phyloP scores from a whole-genome alignment of 208 protist genomes.

The Phytomonas sp. region DNA sequence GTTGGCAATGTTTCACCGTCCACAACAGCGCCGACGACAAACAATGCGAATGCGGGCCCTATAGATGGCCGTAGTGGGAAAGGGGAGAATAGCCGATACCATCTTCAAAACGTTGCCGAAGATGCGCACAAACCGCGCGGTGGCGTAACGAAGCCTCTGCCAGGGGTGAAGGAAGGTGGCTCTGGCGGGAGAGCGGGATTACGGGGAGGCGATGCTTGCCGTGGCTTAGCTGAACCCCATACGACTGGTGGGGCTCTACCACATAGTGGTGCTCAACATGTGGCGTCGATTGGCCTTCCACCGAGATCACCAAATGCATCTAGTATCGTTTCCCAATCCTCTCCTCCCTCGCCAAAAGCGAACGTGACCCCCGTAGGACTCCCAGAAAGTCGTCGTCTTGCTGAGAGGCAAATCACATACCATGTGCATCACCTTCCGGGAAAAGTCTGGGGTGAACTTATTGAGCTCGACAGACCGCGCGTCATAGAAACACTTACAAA shows the following conservation, averaged over 20 bases:
- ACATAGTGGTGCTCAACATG: background rate
- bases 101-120: background rate
- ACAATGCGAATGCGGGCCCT: background rate
- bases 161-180: background rate
- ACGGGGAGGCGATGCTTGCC: background rate
- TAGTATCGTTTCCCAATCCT: background rate
- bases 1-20: background rate
- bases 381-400: background rate
- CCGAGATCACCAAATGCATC: background rate
- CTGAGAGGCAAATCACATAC: slow-evolving; percentile 9
- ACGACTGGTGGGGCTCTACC: background rate
- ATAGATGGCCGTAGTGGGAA: background rate
- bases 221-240: background rate
- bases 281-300: background rate
- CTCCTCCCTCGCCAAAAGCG: background rate
- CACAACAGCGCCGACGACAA: background rate
- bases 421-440: slow-evolving; percentile 31
- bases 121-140: background rate
- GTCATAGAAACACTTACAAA: slow-evolving; percentile 18
- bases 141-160: background rate
- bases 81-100: background rate
- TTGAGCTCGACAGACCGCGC: slow-evolving; percentile 4
- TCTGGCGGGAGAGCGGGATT: background rate
- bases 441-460: slow-evolving; percentile 24
- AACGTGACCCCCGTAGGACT: background rate